Conservation (phyloP, 257 asterid genomes). For the Solanum corneliomulleri region DNA sequence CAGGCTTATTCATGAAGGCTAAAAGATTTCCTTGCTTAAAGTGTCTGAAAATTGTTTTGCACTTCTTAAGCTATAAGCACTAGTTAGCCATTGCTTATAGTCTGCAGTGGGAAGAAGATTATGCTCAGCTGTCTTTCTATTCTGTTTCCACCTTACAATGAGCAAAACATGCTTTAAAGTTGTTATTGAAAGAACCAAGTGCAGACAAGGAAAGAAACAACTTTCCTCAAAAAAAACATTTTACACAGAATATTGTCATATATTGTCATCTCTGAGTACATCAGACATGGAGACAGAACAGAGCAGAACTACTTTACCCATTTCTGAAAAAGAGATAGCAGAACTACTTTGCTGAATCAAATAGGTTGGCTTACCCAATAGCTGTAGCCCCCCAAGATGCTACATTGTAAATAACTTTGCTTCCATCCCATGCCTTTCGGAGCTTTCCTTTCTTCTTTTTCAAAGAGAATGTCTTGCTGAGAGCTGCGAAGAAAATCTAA, state of each 20-base stretch:
- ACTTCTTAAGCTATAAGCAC: not conserved
- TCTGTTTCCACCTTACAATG: not conserved
- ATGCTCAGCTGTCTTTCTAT: not conserved
- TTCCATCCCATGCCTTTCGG: slow-evolving; percentile 97
- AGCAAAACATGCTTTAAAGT: not conserved
- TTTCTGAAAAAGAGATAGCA: not conserved
- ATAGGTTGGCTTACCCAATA: slow-evolving; percentile 59
- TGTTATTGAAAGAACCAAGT: not conserved
- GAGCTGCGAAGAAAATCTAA: slow-evolving; percentile 46
- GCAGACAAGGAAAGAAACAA: not conserved
- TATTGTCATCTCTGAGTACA: not conserved
- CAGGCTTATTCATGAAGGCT: not conserved
- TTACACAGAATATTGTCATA: not conserved
- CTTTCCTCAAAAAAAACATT: not conserved
- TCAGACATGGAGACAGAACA: not conserved
- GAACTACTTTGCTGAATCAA: not conserved
- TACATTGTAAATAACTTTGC: slow-evolving; percentile 84
- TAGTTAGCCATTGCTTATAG: not conserved
- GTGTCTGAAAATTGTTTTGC: not conserved
- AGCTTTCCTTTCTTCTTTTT: slow-evolving; percentile 85
- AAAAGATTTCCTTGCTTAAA: not conserved
- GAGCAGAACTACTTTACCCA: not conserved
- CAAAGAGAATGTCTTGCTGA: slow-evolving; percentile 84
- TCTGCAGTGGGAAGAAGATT: not conserved
- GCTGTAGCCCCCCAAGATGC: slow-evolving; percentile 99